Base-by-base conservation (phyloP, 108 stramenopile genomes). In the Fistulifera pelliculosa region DNA sequence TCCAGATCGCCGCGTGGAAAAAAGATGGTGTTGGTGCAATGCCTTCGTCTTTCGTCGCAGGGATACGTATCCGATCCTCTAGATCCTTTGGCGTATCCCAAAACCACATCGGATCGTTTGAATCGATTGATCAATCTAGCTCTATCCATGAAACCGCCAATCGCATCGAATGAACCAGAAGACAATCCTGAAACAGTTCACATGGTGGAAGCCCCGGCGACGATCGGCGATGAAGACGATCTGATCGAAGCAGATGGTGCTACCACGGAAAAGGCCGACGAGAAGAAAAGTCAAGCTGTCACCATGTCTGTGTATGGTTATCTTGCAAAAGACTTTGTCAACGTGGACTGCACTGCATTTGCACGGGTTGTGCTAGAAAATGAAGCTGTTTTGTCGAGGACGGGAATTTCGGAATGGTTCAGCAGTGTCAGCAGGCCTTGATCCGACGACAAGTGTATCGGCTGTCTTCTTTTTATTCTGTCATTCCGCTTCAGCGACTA, bases 1-100 rank as follows among this genome's bases (percentile, higher is more conserved):
- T 83, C 23, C 50, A 54, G 19, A 56, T 83, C 24, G 61, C 68
- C 7, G 85, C 85, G n/a, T 69, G 85, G 75, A 87, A 87, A 54
- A 87, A 83, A 35, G 54, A 47, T 77, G 27, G 56, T 78, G 24
- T 58, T 87, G 21, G 73, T 79, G 0, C 79, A 76, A 12, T 81
- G 80, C 31, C 8, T 35, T 6, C 31, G 31, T 35, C 31, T 35
- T 8, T 3, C 31, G 8, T 3, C 3, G 8, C 31, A 35, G 31
- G 31, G 31, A 35, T 35, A 35, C 8, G 31, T 35, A 35, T 35
- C 31, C 6, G 31, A 35, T 8, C 31, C 31, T 8, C 8, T 35
- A 5, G 44, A 22, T 35, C 42, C 1, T 15, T 2, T 49, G 16
- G 7, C 21, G 0, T 38, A 56, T 17, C 68, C 68, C 47, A 58